These are phyloP conservation scores for Hygrophorus pudorinus DNA, from an alignment of 768 basidiomycete genomes.

Conservation along the genomic window DNA sequence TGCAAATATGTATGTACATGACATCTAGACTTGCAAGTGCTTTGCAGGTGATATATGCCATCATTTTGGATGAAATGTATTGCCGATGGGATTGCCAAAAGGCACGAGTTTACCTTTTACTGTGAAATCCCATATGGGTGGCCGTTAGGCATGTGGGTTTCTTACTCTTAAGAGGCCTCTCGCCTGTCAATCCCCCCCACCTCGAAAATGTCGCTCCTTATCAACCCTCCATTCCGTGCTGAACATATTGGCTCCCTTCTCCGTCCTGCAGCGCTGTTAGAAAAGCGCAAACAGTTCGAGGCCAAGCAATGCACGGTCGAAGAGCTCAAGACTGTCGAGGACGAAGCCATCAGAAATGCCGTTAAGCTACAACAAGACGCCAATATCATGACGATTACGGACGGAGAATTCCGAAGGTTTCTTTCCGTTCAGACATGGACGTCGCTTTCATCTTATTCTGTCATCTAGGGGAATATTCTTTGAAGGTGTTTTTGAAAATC, in stretches of 20 bases:
- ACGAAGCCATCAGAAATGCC: constrained; percentile 42
- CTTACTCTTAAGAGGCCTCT: too few relatives aligned
- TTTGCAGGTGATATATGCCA: background rate
- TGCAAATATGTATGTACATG: too few relatives aligned
- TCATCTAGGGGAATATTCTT: constrained; percentile 40
- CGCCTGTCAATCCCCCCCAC: too few relatives aligned
- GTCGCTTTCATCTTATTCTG: background rate
- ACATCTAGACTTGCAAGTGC: background rate
- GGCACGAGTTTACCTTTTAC: background rate
- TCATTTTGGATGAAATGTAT: background rate
- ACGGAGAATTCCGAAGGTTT: constrained; percentile 46
- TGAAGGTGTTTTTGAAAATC: constrained; percentile 59
- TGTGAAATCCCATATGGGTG: too few relatives aligned
- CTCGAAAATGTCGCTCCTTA: too few relatives aligned
- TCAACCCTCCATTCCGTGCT: constrained; percentile 32
- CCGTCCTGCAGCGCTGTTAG: constrained; percentile 39
- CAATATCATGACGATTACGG: constrained; percentile 54
- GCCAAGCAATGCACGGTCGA: constrained; percentile 27
- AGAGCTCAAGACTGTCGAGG: constrained; percentile 40
- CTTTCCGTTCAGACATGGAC: background rate
- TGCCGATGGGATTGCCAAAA: background rate
- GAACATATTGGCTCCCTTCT: constrained; percentile 58
- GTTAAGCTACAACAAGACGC: constrained; percentile 43
- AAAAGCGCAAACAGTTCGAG: constrained; percentile 35
- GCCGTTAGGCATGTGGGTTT: too few relatives aligned